Evolutionary conservation across 2,329 filamentous ascomycete genomes (phyloP), one percentile per base, ranked within the genome.

Genomic region (Colletotrichum spinosum): DNA sequence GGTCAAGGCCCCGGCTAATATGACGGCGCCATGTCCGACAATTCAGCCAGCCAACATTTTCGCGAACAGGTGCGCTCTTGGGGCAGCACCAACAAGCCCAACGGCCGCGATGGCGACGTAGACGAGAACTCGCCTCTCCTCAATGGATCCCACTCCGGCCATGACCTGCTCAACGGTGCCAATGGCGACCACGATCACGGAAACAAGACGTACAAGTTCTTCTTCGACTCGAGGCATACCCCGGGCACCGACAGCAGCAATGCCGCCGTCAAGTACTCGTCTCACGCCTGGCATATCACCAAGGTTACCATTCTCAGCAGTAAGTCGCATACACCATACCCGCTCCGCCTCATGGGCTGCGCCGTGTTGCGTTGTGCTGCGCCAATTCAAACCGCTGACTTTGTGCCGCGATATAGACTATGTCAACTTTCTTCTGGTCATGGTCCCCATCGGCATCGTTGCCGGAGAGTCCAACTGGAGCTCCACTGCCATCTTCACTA

Each of bases 401-500:
- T 25, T 25, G 3, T 25, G 25, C 25, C 25, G 25, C 25, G 3
- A 25, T 25, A 25, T 67, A 88, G 86, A 81, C 70, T 86, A 86
- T 75, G 83, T 88, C 75, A 95, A 94, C 75, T 84, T 90, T 69
- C 83, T 90, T 58, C 88, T 96, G 69, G 82, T 93, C 66, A 89
- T 90, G 72, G 92, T 94, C 8, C 91, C 92, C 9, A 76, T 92
- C 46, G 92, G 91, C 67, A 92, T 94, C 68, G 72, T 89, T 57
- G 88, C 91, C 65, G 91, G 90, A 65, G 78, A 80, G 12, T 72
- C 87, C 65, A 80, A 81, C 51, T 91, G 90, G 88, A 82, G 84
- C 72, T 85, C 92, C 1, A 87, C 88, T 10, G 85, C 86, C 60
- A 86, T 93, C 69, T 94, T 94, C 77, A 81, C 88, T 53, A 85